Conservation (phyloP, 306 rosid genomes). For the Prunus davidiana region DNA sequence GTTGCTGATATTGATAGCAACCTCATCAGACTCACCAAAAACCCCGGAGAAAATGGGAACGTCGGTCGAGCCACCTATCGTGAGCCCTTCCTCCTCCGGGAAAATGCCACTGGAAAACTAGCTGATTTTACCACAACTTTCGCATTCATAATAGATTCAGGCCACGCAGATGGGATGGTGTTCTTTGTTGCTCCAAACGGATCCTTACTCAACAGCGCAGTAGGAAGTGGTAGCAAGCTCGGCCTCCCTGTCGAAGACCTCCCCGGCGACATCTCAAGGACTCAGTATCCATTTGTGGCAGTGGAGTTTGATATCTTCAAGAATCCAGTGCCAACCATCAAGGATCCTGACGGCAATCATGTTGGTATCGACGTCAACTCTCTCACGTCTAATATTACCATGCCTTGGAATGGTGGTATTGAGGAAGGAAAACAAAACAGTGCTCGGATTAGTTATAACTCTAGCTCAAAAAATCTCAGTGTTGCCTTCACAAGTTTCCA, state of each 20-base stretch:
- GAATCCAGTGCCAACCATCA: background rate
- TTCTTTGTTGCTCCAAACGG: slow-evolving; percentile 33
- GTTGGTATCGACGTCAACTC: slow-evolving; percentile 30
- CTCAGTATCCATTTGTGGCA: slow-evolving; percentile 28
- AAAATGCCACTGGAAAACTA: slow-evolving; percentile 22
- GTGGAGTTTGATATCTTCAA: slow-evolving; percentile 38
- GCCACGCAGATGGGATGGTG: slow-evolving; percentile 23
- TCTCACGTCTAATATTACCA: background rate
- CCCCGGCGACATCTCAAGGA: background rate
- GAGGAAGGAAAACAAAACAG: slow-evolving; percentile 7
- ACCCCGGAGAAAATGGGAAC: background rate
- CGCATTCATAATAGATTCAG: background rate
- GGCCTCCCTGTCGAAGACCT: slow-evolving; percentile 24
- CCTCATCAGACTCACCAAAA: slow-evolving; percentile 3
- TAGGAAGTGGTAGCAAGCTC: slow-evolving; percentile 26
- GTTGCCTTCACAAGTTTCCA: slow-evolving; percentile 7
- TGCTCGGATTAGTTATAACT: slow-evolving; percentile 26
- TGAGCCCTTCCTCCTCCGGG: slow-evolving; percentile 20
- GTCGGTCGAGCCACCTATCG: no score
- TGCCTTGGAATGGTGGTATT: slow-evolving; percentile 20
- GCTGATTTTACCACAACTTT: slow-evolving; percentile 37
- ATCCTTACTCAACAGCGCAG: background rate
- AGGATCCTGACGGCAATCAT: background rate
- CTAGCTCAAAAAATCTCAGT: slow-evolving; percentile 26
- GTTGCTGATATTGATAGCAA: background rate